Base-by-base conservation (phyloP, 768 basidiomycete species). In the Trametes coccinea region DNA sequence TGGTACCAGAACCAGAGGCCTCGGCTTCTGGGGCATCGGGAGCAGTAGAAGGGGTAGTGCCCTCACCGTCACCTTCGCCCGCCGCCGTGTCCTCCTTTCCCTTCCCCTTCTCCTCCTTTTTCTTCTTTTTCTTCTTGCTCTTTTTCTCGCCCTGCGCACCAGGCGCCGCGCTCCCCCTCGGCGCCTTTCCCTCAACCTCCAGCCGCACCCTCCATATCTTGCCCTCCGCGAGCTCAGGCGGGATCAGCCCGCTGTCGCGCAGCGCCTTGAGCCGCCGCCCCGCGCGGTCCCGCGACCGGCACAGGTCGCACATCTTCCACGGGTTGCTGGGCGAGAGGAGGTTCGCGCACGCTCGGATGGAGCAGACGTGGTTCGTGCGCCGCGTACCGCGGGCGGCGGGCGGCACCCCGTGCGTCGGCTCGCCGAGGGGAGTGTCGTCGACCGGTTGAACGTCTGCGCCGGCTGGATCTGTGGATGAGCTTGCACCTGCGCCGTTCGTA, bases 221-320 rank as follows among this genome's bases (percentile, higher is more conserved):
- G 17, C 50, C 55, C 43, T 57, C 62, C 2, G 53, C 58, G 17
- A 56, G 31, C 53, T 66, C 61, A 14, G 60, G 50, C 29, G 67
- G 34, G 30, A 66, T 62, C 37, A 66, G 46, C 2, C 69, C 66
- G 49, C 65, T 66, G n/a, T 72, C 73, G 27, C 73, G 71, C 27
- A 72, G 65, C 13, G 69, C 67, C 55, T 72, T 71, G 40, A 71
- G 67, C 48, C 67, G 74, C 55, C 69, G 73, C 27, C 70, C 67
- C 50, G 66, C 59, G 22, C 76, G 73, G 59, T 76, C 75, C 52
- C 65, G 69, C 57, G 69, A 73, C n/a, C 80, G 73, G 65, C 82
- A 83, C 30, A 69, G 63, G 5, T 82, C 80, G 62, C 82, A 84
- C 65, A 75, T 79, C 62, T 80, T 77, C 82, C 81, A 84, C 0